phyloP scores from a whole-genome alignment of 768 basidiomycete species.

The Floccularia luteovirens region DNA sequence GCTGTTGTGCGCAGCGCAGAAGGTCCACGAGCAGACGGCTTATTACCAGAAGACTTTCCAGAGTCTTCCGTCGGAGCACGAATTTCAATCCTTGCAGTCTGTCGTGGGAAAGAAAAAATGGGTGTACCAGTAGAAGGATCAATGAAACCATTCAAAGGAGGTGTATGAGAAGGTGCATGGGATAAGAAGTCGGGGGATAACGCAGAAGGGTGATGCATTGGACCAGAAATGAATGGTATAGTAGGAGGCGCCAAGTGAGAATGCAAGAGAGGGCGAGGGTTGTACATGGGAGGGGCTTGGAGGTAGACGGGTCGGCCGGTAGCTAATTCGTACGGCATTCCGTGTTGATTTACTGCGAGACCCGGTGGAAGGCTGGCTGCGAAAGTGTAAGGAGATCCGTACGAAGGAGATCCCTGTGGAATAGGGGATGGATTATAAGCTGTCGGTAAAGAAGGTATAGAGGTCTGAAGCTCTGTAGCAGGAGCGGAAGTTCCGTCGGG shows the following conservation, averaged over 20 bases:
- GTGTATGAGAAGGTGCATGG: constrained; percentile 45
- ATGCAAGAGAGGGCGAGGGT: constrained; percentile 59
- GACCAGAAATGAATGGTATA: constrained; percentile 49
- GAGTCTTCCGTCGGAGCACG: constrained; percentile 45
- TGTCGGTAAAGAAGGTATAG: constrained; percentile 33
- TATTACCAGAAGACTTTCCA: constrained; percentile 18
- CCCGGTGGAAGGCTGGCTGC: constrained; percentile 62
- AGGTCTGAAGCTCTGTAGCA: constrained; percentile 14
- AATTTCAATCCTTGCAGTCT: constrained; percentile 67
- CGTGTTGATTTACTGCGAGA: constrained; percentile 65
- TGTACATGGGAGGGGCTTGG: constrained; percentile 54
- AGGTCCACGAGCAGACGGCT: constrained; percentile 18
- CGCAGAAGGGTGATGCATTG: constrained; percentile 53
- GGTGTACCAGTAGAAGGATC: constrained; percentile 60
- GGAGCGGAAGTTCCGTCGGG: not conserved
- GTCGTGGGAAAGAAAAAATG: constrained; percentile 70
- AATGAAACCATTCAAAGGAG: constrained; percentile 54
- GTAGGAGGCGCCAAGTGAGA: constrained; percentile 40
- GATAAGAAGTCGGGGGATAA: constrained; percentile 59
- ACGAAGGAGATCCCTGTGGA: constrained; percentile 45
- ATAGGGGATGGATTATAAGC: constrained; percentile 33
- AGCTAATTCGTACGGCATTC: constrained; percentile 75
- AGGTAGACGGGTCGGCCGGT: constrained; percentile 78
- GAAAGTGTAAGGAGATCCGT: constrained; percentile 62
- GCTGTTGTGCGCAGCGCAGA: constrained; percentile 44